Evolutionary conservation across 169 alveolate genomes (phyloP), one percentile per base, ranked within the genome.

Genomic region (Plasmodium adleri): DNA sequence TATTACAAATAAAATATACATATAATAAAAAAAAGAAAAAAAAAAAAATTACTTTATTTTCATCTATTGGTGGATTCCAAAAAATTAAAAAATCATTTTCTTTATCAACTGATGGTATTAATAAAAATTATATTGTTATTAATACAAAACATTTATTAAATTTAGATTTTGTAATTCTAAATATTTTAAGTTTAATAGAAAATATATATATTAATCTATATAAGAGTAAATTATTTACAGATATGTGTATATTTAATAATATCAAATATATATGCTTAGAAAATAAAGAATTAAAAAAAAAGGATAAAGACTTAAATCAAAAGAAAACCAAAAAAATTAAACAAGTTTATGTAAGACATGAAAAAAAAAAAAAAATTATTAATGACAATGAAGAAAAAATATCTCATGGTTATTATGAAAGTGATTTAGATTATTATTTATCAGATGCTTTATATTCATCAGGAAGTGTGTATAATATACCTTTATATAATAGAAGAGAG

Each of bases 221-320:
- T 52, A 83, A 83, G 20, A 54, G 80, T 32, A 83, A 83, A 60
- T 17, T 83, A 10, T 83, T 83, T 60, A 83, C 91, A 10, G 91
- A 83, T 68, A 83, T 83, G 91, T 83, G 91, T 7, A 83, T 83
- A 8, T 83, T 83, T 28, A 83, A 80, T 68, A 80, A 80, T 68
- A 80, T 80, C 43, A 80, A 80, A 28, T 80, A 80, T 47, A 50
- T 70, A 10, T 80, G 80, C 15, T 56, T 80, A 56, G 90, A 80
- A 26, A 47, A 80, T 63, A 80, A 47, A 7, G 74, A 28, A 26
- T 22, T 17, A 63, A 68, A 66, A 32, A 68, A 54, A 62, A 80
- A 80, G 15, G 43, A 68, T 22, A 39, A 63, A 26, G 62, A 75
- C 50, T 26, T 4, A 22, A 62, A 13, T 43, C 49, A 49, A 12